Conservation (phyloP, 345 rosid species). For the Arabidopsis suecica region DNA sequence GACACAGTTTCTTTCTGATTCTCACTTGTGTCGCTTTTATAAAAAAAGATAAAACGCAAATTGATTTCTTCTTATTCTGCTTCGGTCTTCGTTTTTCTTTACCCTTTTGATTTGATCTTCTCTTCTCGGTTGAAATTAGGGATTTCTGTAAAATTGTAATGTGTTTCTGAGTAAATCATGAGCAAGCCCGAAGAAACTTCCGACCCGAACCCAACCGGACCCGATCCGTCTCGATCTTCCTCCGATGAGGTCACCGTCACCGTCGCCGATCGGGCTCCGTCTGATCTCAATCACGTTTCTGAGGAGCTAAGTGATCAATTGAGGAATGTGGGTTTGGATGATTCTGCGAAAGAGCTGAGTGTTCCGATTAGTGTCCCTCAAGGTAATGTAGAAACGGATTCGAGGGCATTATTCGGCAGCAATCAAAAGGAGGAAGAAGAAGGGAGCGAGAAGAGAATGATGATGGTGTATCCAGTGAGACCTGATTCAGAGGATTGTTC, state of each 20-base stretch:
- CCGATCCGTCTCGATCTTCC: slow-evolving; percentile 39
- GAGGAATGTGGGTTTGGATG: slow-evolving; percentile 50
- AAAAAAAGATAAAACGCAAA: slow-evolving; percentile 5
- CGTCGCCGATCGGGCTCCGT: slow-evolving; percentile 29
- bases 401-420: slow-evolving; percentile 14
- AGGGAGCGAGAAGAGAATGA: slow-evolving; percentile 41
- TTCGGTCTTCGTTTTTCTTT: not conserved
- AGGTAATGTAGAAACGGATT: slow-evolving; percentile 18
- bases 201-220: slow-evolving; percentile 13
- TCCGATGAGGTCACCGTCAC: slow-evolving; percentile 30
- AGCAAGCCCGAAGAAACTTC: slow-evolving; percentile 39
- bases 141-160: slow-evolving; percentile 36
- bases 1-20: not conserved
- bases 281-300: slow-evolving; percentile 30
- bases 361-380: slow-evolving; percentile 22
- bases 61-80: slow-evolving; percentile 19
- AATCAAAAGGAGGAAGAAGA: slow-evolving; percentile 22
- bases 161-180: slow-evolving; percentile 41
- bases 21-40: slow-evolving; percentile 4
- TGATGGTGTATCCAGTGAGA: slow-evolving; percentile 73
- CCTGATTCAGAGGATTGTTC: slow-evolving; percentile 92
- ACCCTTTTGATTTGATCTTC: slow-evolving; percentile 30
- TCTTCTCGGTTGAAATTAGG: slow-evolving; percentile 23
- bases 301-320: slow-evolving; percentile 42
- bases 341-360: slow-evolving; percentile 27